Base-by-base conservation (phyloP, 305 asterid species). In the Solanum aculeatissimum region DNA sequence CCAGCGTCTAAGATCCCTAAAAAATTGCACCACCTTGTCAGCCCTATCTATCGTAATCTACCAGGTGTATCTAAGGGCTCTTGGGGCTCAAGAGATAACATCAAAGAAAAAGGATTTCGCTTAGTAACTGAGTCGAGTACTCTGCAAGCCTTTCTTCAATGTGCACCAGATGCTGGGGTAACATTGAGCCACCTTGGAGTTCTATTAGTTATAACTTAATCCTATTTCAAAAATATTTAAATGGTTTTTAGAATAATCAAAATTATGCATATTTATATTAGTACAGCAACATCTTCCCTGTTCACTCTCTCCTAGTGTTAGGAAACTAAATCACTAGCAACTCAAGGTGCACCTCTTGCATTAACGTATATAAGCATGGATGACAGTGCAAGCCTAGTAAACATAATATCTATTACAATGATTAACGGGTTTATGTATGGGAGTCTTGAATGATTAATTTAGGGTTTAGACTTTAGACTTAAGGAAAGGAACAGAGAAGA, bases 1-100 rank as follows among this genome's bases (percentile, higher is more conserved):
- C 99, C 99, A 85, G 98, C 98, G 47, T 91, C 98, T 42, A 93
- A 92, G 77, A 88, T 97, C 84, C 95, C 98, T 54, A 94, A 91
- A 88, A 88, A 86, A 47, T 88, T 95, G 88, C 95, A 90, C 84
- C 98, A 95, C 89, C 94, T 97, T 47, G 88, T 89, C 57, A 92
- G 91, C 90, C 93, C 98, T 86, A 92, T 97, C 89, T 91, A 92
- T 84, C 94, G 92, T 65, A 87, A 86, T 69, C 83, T 93, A 18
- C 81, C 93, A 63, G 85, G 85, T 87, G 78, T 85, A 72, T 89
- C 87, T 16, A 85, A 88, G 90, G 79, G 63, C 86, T 88, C 93
- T 78, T 47, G 83, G 21, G 88, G 88, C 69, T 51, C 86, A 79
- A 88, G 82, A 62, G 83, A 80, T 81, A 74, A 82, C 72, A 74